phyloP scores from a whole-genome alignment of 495 filamentous ascomycete species.

The Podospora anserina region DNA sequence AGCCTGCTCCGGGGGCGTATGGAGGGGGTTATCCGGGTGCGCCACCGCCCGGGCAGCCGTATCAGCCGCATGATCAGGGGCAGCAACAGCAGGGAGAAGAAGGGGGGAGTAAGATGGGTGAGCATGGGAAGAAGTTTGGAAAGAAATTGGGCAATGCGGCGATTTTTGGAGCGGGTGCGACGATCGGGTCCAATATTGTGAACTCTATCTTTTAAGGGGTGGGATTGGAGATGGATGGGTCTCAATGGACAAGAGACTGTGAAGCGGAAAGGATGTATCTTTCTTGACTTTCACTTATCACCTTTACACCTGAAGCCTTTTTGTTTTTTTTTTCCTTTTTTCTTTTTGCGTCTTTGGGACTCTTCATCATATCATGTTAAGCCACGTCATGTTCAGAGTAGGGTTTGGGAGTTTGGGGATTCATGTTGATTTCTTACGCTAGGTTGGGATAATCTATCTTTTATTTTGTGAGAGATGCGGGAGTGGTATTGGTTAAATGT shows the following conservation, averaged over 20 bases:
- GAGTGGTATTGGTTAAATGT: neutral
- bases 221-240: neutral
- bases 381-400: neutral
- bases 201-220: slow-evolving; percentile 76
- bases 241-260: too few species aligned
- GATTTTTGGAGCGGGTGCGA: slow-evolving; percentile 82
- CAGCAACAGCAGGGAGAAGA: slow-evolving; percentile 26
- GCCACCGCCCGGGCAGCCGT: slow-evolving; percentile 38
- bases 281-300: neutral
- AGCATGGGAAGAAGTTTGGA: slow-evolving; percentile 69
- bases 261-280: neutral
- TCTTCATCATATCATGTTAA: neutral
- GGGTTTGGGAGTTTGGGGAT: neutral
- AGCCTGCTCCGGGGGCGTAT: slow-evolving; percentile 16
- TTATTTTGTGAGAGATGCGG: neutral
- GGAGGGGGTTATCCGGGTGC: slow-evolving; percentile 23
- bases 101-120: slow-evolving; percentile 44
- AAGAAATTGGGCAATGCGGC: slow-evolving; percentile 75
- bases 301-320: neutral
- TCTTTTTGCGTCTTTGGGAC: neutral
- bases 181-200: slow-evolving; percentile 86
- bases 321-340: neutral
- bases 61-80: slow-evolving; percentile 36
- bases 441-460: neutral
- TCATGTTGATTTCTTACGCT: neutral